Conservation (phyloP, 768 basidiomycete species). For the Solioccasus polychromus region DNA sequence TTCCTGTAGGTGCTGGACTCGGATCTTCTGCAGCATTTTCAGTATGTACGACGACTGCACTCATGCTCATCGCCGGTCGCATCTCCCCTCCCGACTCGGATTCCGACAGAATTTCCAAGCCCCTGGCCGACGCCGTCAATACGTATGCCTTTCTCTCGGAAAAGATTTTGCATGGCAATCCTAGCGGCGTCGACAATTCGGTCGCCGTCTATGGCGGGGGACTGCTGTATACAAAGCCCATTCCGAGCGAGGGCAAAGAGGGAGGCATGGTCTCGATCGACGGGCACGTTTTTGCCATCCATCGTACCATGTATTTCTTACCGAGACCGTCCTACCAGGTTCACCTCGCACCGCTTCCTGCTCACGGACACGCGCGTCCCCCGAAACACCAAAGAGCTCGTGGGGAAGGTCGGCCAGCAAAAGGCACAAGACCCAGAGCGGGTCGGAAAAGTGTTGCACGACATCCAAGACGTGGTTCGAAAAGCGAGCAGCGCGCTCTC, state of each 20-base stretch:
- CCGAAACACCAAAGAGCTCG: constrained; percentile 90
- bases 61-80: constrained; percentile 73
- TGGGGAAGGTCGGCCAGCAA: constrained; percentile 81
- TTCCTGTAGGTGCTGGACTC: constrained; percentile 93
- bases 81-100: constrained; percentile 54
- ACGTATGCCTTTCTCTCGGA: constrained; percentile 92
- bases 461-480: constrained; percentile 84
- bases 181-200: constrained; percentile 96
- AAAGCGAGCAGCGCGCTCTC: constrained; percentile 74
- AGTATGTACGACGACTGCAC: constrained; percentile 74
- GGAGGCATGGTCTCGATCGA: constrained; percentile 83
- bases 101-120: constrained; percentile 56
- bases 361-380: constrained; percentile 92
- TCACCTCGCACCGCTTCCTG: constrained; percentile 86
- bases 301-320: constrained; percentile 1
- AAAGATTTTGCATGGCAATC: constrained; percentile 96
- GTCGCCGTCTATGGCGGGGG: constrained; percentile 93
- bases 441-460: constrained; percentile 70
- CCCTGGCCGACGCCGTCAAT: constrained; percentile 79
- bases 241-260: constrained; percentile 55
- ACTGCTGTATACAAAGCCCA: constrained; percentile 77
- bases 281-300: constrained; percentile 56
- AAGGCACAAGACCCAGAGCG: constrained; percentile 81
- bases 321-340: constrained; percentile 45
- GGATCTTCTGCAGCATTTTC: constrained; percentile 98